These are phyloP conservation scores for Penicillium subrubescens DNA, from an alignment of 495 filamentous ascomycete genomes.

Conservation along the genomic window DNA sequence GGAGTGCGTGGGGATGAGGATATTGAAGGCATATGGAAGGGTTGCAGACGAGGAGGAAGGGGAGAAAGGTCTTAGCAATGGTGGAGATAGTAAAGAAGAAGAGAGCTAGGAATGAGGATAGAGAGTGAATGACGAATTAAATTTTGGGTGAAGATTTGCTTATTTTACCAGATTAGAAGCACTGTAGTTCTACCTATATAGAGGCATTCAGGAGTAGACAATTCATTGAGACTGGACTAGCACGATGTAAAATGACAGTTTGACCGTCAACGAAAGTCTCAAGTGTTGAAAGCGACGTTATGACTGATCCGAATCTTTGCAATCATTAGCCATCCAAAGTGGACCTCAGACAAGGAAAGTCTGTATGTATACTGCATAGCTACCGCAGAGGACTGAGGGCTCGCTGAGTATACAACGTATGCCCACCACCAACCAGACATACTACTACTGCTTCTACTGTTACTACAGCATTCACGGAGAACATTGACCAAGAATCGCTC, in stretches of 20 bases:
- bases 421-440: too few relatives aligned
- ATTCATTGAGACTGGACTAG: too few relatives aligned
- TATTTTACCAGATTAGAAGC: neutral
- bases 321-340: too few relatives aligned
- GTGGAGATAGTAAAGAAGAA: neutral
- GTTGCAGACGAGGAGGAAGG: neutral
- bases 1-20: neutral
- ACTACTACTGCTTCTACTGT: neutral
- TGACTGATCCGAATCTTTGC: too few relatives aligned
- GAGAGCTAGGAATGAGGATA: neutral
- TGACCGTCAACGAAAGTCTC: too few relatives aligned
- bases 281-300: too few relatives aligned
- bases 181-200: neutral
- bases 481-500: slow-evolving; percentile 20
- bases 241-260: too few relatives aligned
- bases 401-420: too few relatives aligned
- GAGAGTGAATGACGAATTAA: neutral
- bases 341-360: too few relatives aligned
- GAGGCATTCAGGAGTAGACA: too few relatives aligned
- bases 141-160: neutral
- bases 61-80: neutral
- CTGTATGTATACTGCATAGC: too few relatives aligned
- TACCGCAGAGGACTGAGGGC: too few relatives aligned
- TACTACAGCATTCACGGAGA: neutral
- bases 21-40: neutral